Evolutionary conservation across 805 yeast genomes (phyloP).

Genomic region (Yamadazyma akitaensis): DNA sequence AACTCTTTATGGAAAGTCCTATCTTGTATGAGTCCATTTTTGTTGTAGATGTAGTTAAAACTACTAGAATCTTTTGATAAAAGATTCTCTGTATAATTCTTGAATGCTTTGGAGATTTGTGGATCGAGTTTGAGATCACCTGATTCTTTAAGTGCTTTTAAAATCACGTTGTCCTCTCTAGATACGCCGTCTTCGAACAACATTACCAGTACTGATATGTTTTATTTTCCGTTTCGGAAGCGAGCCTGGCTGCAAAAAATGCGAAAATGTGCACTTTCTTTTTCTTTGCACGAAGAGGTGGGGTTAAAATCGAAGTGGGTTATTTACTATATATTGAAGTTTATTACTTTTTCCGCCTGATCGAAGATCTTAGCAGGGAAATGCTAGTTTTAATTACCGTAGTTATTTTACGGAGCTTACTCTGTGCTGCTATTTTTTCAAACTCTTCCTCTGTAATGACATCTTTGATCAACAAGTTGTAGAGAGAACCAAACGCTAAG

Average conservation of each 20-base stretch:
- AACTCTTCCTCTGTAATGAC: conserved; percentile 70
- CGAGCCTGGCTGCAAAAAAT: conserved; percentile 5
- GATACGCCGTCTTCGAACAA: conserved; percentile 16
- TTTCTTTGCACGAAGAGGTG: not conserved
- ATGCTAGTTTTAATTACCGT: conserved; percentile 5
- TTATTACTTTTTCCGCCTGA: not conserved
- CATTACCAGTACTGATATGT: not conserved
- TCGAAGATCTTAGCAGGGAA: not conserved
- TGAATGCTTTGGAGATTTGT: not conserved
- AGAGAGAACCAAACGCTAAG: conserved; percentile 81
- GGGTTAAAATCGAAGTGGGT: not conserved
- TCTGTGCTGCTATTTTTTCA: conserved; percentile 18
- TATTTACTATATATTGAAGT: not conserved
- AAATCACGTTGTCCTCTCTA: conserved; percentile 16
- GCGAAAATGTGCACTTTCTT: not conserved
- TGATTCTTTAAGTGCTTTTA: not conserved
- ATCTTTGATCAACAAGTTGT: conserved; percentile 71
- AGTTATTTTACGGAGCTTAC: conserved; percentile 15
- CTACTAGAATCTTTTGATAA: conserved; percentile 15
- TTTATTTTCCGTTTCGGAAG: conserved; percentile 1
- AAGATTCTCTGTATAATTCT: conserved; percentile 6
- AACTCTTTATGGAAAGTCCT: conserved; percentile 16
- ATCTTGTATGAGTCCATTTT: conserved; percentile 13
- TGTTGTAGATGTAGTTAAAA: conserved; percentile 1
- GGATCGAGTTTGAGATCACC: not conserved